A percentile compares a stretch with the other conserved stretches of the same genome.
Evolutionary conservation across 1,139 yeast species (phyloP).

Genomic region (Debaryomyces psychrophilus): DNA sequence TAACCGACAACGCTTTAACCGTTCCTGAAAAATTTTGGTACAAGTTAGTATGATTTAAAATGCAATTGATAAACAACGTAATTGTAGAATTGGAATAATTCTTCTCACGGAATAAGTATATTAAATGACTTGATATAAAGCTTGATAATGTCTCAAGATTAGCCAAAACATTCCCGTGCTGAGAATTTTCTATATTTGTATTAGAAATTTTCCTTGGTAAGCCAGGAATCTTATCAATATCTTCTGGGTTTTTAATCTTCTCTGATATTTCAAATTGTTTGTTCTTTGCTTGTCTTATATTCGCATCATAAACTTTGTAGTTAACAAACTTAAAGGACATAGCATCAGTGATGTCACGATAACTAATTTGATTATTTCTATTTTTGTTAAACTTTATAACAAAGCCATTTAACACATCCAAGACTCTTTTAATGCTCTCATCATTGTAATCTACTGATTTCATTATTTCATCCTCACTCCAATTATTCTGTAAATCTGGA

Average conservation of each 20-base stretch:
- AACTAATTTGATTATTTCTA: conserved; percentile 19
- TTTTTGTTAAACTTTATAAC: conserved; percentile 19
- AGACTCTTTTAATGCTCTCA: conserved; percentile 29
- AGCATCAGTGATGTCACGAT: conserved; percentile 34
- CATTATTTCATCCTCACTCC: conserved; percentile 15
- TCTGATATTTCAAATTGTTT: conserved; percentile 18
- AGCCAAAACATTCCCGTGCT: conserved; percentile 38
- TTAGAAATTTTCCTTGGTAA: conserved; percentile 26
- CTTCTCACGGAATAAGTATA: conserved; percentile 23
- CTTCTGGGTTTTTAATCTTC: conserved; percentile 18
- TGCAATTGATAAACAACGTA: conserved; percentile 39
- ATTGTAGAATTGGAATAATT: conserved; percentile 25
- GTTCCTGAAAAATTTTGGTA: conserved; percentile 43
- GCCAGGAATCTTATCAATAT: conserved; percentile 15
- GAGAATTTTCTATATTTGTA: conserved; percentile 25
- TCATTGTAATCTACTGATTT: conserved; percentile 21
- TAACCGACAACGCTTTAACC: conserved; percentile 25
- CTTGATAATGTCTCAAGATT: conserved; percentile 28
- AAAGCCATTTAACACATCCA: conserved; percentile 38
- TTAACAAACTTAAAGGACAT: conserved; percentile 36
- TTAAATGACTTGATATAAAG: conserved; percentile 31
- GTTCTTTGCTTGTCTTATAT: conserved; percentile 21
- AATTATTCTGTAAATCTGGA: conserved; percentile 13
- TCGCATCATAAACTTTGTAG: conserved; percentile 28
- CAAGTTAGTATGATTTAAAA: conserved; percentile 38